A percentile compares a stretch with the other conserved stretches of the same genome.
phyloP scores from a whole-genome alignment of 306 rosid genomes.

The Cucurbita pepo region DNA sequence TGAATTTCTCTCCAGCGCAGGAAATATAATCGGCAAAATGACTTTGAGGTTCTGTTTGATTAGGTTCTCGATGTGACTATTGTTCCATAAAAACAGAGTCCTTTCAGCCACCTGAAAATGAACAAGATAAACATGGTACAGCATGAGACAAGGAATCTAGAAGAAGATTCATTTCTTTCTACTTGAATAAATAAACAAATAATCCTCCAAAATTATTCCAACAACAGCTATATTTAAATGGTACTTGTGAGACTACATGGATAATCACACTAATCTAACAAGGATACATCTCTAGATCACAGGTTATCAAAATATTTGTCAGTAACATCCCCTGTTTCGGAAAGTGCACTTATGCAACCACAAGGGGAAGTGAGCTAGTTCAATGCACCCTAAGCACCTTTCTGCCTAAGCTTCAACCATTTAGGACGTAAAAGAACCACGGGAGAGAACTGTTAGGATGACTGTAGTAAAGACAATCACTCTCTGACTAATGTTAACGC shows the following conservation, averaged over 20 bases:
- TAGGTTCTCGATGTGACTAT: constrained; percentile 61
- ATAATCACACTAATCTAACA: too few species aligned
- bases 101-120: constrained; percentile 86
- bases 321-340: background rate
- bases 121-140: background rate
- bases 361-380: background rate
- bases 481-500: background rate
- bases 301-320: background rate
- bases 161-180: background rate
- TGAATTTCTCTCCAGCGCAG: constrained; percentile 64
- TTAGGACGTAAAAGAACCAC: background rate
- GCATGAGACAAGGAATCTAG: background rate
- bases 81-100: constrained; percentile 92
- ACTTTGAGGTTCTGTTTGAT: constrained; percentile 73
- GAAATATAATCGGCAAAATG: constrained; percentile 80
- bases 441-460: background rate
- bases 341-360: background rate
- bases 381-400: background rate
- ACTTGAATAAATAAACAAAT: background rate
- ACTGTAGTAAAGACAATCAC: background rate
- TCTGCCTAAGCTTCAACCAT: background rate
- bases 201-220: background rate
- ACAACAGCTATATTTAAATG: background rate
- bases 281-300: too few species aligned
- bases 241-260: background rate